These are phyloP conservation scores for Eremothecium gossypii DNA, from an alignment of 1,139 yeast species.

Conservation along the genomic window DNA sequence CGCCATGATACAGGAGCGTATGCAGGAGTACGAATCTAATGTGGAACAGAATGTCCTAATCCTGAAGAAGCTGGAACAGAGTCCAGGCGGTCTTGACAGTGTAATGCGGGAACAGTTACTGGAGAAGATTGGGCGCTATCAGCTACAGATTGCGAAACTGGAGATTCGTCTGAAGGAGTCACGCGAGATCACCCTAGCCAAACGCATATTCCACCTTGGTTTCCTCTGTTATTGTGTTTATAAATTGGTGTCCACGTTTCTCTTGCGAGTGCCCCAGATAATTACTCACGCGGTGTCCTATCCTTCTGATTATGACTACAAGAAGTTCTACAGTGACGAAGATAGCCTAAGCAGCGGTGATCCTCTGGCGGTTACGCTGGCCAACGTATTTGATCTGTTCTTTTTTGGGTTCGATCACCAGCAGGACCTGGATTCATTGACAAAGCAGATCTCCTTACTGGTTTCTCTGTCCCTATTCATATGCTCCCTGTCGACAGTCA, in stretches of 20 bases:
- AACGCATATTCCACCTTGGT: conserved; percentile 17
- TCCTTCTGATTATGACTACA: conserved; percentile 18
- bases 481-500: conserved; percentile 58
- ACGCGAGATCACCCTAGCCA: conserved; percentile 10
- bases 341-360: conserved; percentile 30
- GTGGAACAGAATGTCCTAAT: conserved; percentile 14
- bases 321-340: conserved; percentile 9
- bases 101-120: conserved; percentile 14
- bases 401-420: conserved; percentile 29
- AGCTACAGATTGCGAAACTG: conserved; percentile 21
- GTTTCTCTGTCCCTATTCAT: conserved; percentile 58
- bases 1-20: conserved; percentile 20
- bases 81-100: conserved; percentile 10
- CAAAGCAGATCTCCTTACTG: conserved; percentile 54
- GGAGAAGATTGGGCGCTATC: conserved; percentile 23
- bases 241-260: conserved; percentile 21
- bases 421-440: conserved; percentile 43
- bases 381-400: conserved; percentile 36
- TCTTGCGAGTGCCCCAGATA: conserved; percentile 21
- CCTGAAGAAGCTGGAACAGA: conserved; percentile 12
- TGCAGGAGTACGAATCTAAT: conserved; percentile 14
- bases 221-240: conserved; percentile 26
- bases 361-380: conserved; percentile 58
- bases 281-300: conserved; percentile 12
- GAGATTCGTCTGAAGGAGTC: conserved; percentile 16